Conservation (phyloP, 2,329 filamentous ascomycete genomes). For the Pochonia chlamydosporia region DNA sequence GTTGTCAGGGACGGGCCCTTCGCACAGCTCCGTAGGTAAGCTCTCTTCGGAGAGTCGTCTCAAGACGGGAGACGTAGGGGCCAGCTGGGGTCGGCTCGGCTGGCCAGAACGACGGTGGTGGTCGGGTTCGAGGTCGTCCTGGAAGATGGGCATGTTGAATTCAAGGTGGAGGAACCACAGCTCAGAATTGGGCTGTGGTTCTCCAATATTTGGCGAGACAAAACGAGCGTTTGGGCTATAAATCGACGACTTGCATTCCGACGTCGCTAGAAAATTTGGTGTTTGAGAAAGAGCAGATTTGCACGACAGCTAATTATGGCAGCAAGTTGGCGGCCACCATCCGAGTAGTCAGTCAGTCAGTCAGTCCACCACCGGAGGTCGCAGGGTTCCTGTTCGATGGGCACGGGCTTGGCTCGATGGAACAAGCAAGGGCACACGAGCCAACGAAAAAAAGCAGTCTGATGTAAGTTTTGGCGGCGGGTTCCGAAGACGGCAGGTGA, state of each 20-base stretch:
- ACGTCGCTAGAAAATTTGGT: no score
- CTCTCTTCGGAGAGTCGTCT: slow-evolving; percentile 51
- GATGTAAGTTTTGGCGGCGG: no score
- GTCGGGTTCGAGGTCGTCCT: slow-evolving; percentile 37
- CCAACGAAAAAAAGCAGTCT: no score
- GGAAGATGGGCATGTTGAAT: slow-evolving; percentile 51
- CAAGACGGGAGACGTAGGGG: slow-evolving; percentile 11
- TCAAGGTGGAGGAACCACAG: slow-evolving; percentile 26
- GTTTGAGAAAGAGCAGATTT: neutral
- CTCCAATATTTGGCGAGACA: slow-evolving; percentile 11
- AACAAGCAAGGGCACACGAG: neutral
- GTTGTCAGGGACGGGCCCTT: slow-evolving; percentile 46
- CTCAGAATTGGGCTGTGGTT: slow-evolving; percentile 18
- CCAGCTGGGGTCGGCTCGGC: slow-evolving; percentile 17
- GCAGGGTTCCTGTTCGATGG: no score
- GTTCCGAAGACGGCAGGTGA: neutral
- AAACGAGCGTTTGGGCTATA: slow-evolving; percentile 1
- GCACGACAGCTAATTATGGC: neutral
- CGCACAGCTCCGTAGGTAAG: slow-evolving; percentile 55
- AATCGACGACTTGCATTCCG: neutral
- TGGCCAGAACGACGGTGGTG: slow-evolving; percentile 20
- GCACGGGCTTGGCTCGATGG: no score
- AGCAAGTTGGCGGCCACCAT: neutral
- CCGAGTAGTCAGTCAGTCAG: no score
- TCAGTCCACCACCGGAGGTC: no score